A percentile compares a stretch with the other conserved stretches of the same genome.
phyloP scores from a whole-genome alignment of 306 rosid genomes.

The Cucurbita pepo region DNA sequence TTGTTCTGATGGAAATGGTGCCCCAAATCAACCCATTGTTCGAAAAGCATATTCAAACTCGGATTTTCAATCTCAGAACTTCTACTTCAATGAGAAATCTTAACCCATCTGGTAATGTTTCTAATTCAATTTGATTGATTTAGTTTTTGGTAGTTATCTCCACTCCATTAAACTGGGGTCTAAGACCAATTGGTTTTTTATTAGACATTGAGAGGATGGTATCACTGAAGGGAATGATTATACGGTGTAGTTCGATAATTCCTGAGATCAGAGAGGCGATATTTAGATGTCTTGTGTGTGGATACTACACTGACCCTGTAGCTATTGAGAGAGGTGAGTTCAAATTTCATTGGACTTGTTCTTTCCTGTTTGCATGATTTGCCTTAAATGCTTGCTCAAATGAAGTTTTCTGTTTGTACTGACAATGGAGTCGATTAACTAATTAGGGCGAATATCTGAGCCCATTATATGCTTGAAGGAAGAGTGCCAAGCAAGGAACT shows the following conservation, averaged over 20 bases:
- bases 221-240: conserved; percentile 84
- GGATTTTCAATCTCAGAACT: conserved; percentile 62
- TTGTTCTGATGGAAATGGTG: conserved; percentile 92
- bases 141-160: neutral
- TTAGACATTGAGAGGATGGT: conserved; percentile 94
- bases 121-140: neutral
- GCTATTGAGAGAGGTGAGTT: conserved; percentile 70
- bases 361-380: neutral
- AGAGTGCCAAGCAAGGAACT: conserved; percentile 80
- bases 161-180: neutral
- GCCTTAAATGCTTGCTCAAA: neutral
- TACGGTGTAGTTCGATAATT: conserved; percentile 70
- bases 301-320: conserved; percentile 64
- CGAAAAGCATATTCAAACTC: conserved; percentile 83
- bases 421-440: conserved; percentile 7
- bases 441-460: conserved; percentile 57
- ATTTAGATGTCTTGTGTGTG: conserved; percentile 91
- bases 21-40: conserved; percentile 56
- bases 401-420: neutral
- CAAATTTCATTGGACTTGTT: neutral
- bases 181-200: conserved; percentile 6
- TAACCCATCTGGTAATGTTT: conserved; percentile 72
- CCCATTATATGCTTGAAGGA: conserved; percentile 69
- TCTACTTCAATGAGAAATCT: conserved; percentile 85
- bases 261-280: conserved; percentile 94